phyloP scores from a whole-genome alignment of 768 basidiomycete species.

The Leccinum boreale region DNA sequence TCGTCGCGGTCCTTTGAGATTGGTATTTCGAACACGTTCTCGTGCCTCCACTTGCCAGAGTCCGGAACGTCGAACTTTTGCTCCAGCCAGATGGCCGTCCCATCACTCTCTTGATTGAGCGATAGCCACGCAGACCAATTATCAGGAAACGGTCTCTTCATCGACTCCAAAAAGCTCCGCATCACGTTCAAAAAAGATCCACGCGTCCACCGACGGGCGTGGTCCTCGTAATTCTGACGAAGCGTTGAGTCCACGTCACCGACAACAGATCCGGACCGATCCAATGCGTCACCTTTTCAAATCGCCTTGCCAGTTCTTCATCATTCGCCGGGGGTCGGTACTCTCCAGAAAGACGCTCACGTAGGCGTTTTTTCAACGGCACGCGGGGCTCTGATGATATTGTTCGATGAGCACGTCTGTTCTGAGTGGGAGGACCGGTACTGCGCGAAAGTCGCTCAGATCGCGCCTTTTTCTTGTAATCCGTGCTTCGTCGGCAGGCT shows the following conservation, averaged over 20 bases:
- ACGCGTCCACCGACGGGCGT: conserved; percentile 69
- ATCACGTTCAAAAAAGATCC: conserved; percentile 57
- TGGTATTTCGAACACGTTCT: conserved; percentile 61
- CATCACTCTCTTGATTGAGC: conserved; percentile 66
- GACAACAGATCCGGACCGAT: background rate
- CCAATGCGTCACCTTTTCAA: conserved; percentile 54
- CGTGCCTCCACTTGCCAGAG: conserved; percentile 61
- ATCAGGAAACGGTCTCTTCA: conserved; percentile 26
- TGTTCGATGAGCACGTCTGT: conserved; percentile 21
- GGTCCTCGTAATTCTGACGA: conserved; percentile 66
- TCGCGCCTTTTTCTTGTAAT: conserved; percentile 53
- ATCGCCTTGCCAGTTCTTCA: conserved; percentile 59
- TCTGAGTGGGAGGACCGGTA: conserved; percentile 5
- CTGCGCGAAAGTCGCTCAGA: conserved; percentile 32
- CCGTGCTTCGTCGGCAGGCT: conserved; percentile 57
- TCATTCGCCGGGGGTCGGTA: conserved; percentile 58
- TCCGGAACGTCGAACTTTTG: conserved; percentile 68
- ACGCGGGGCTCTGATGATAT: conserved; percentile 21
- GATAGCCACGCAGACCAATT: conserved; percentile 75
- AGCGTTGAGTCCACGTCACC: conserved; percentile 2
- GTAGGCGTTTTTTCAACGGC: conserved; percentile 28
- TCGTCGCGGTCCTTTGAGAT: conserved; percentile 19
- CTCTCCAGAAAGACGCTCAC: conserved; percentile 37
- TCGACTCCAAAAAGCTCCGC: conserved; percentile 37
- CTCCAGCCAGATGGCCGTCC: conserved; percentile 78